Evolutionary conservation across 768 basidiomycete genomes (phyloP).

Genomic region (Rickenella mellea): DNA sequence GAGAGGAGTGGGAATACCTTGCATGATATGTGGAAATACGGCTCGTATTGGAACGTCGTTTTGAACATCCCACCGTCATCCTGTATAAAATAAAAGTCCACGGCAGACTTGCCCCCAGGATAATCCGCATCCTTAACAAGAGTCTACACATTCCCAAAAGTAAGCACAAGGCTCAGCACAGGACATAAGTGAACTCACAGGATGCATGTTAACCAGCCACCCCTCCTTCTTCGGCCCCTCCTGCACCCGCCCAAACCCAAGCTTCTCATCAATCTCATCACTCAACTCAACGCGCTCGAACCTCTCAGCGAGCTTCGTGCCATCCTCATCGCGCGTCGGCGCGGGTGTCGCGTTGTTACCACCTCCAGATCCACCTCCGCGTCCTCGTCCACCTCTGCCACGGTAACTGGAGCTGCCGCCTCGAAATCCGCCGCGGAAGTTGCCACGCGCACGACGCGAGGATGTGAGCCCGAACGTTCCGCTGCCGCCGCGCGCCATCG

Average conservation of each 20-base stretch:
- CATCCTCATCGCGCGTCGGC: constrained; percentile 79
- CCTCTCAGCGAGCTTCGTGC: constrained; percentile 73
- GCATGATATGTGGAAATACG: constrained; percentile 90
- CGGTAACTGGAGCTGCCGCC: constrained; percentile 45
- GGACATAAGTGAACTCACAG: constrained; percentile 43
- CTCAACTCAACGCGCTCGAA: constrained; percentile 69
- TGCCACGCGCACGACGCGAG: constrained; percentile 1
- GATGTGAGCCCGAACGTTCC: constrained; percentile 45
- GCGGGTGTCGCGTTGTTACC: constrained; percentile 30
- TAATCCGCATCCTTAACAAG: constrained; percentile 79
- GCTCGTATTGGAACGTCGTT: constrained; percentile 84
- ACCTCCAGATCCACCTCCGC: constrained; percentile 23
- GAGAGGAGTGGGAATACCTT: constrained; percentile 50
- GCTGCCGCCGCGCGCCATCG: constrained; percentile 37
- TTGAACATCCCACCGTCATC: constrained; percentile 98
- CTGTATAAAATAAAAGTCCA: constrained; percentile 96
- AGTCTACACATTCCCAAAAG: constrained; percentile 40
- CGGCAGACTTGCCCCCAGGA: constrained; percentile 78
- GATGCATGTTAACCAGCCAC: constrained; percentile 99
- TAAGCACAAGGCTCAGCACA: background rate
- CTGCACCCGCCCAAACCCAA: constrained; percentile 77
- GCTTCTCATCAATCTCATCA: constrained; percentile 89
- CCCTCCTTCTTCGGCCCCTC: constrained; percentile 75
- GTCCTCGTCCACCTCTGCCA: constrained; percentile 35
- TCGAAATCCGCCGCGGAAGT: constrained; percentile 27